phyloP scores from a whole-genome alignment of 2,329 filamentous ascomycete genomes.

The Xylaria sp. region DNA sequence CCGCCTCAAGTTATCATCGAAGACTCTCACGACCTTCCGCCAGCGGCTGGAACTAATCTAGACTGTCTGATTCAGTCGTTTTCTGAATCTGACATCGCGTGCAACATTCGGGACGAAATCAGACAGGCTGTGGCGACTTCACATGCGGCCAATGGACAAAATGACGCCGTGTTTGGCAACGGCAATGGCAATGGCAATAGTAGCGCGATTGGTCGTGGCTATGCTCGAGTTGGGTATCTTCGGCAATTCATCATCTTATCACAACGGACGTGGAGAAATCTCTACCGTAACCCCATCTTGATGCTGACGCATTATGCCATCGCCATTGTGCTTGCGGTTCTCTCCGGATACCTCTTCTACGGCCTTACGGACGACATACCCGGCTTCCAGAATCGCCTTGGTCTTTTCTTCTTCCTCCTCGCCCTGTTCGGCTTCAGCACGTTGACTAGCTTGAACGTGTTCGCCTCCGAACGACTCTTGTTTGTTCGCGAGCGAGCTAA shows the following conservation, averaged over 20 bases:
- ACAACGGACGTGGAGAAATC: slow-evolving; percentile 87
- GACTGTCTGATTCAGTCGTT: slow-evolving; percentile 77
- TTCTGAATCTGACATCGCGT: slow-evolving; percentile 69
- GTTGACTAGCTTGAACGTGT: slow-evolving; percentile 86
- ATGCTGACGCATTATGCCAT: slow-evolving; percentile 99
- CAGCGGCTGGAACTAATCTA: slow-evolving; percentile 67
- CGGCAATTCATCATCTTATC: slow-evolving; percentile 88
- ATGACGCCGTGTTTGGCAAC: slow-evolving; percentile 47
- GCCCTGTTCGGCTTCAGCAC: slow-evolving; percentile 97
- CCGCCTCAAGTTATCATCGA: slow-evolving; percentile 60
- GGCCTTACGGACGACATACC: slow-evolving; percentile 92
- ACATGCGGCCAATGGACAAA: slow-evolving; percentile 60
- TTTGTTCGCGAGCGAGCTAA: slow-evolving; percentile 94
- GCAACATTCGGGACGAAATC: slow-evolving; percentile 72
- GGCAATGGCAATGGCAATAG: slow-evolving; percentile 37
- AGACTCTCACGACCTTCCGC: slow-evolving; percentile 60
- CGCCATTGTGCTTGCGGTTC: slow-evolving; percentile 86
- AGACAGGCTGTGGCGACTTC: slow-evolving; percentile 60
- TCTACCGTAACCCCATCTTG: slow-evolving; percentile 94
- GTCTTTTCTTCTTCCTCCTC: slow-evolving; percentile 95
- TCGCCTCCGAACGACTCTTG: slow-evolving; percentile 81
- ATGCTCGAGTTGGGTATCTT: slow-evolving; percentile 71
- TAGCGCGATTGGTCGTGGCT: slow-evolving; percentile 67
- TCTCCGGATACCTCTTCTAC: slow-evolving; percentile 94
- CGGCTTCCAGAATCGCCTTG: slow-evolving; percentile 95